A percentile compares a stretch with the other conserved stretches of the same genome.
These are phyloP conservation scores for Sphaerobolus stellatus DNA, from an alignment of 1,284 basidiomycete genomes.

Conservation along the genomic window DNA sequence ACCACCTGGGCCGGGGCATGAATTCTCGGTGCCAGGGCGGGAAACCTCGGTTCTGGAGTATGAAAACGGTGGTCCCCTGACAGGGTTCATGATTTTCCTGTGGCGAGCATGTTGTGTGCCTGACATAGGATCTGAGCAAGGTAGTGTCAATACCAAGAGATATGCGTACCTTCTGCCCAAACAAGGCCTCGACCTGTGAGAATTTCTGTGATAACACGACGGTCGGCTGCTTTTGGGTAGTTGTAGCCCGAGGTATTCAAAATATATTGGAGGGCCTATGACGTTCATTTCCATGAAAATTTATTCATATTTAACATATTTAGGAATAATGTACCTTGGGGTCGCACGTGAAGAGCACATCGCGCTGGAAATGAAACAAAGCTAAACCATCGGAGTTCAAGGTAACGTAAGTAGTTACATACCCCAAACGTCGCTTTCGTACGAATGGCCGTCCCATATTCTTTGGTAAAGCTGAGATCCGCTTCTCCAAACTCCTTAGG, in stretches of 20 bases:
- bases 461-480: neutral
- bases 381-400: neutral
- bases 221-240: conserved; percentile 17
- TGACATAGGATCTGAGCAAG: conserved; percentile 12
- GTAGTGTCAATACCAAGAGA: neutral
- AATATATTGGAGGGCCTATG: conserved; percentile 14
- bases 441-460: neutral
- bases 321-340: neutral
- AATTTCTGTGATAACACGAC: conserved; percentile 4
- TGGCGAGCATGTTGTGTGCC: conserved; percentile 29
- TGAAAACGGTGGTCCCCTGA: too few species aligned
- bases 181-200: conserved; percentile 30
- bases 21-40: too few species aligned
- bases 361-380: neutral
- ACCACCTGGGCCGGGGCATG: too few species aligned
- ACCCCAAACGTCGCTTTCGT: neutral
- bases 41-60: too few species aligned
- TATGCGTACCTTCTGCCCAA: conserved; percentile 25
- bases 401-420: neutral
- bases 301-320: too few species aligned
- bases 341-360: neutral
- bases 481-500: neutral
- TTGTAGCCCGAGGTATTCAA: conserved; percentile 18
- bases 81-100: conserved; percentile 31
- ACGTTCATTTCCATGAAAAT: too few species aligned